Evolutionary conservation across 441 rosid genomes (phyloP).

Genomic region (Adansonia grandidieri): DNA sequence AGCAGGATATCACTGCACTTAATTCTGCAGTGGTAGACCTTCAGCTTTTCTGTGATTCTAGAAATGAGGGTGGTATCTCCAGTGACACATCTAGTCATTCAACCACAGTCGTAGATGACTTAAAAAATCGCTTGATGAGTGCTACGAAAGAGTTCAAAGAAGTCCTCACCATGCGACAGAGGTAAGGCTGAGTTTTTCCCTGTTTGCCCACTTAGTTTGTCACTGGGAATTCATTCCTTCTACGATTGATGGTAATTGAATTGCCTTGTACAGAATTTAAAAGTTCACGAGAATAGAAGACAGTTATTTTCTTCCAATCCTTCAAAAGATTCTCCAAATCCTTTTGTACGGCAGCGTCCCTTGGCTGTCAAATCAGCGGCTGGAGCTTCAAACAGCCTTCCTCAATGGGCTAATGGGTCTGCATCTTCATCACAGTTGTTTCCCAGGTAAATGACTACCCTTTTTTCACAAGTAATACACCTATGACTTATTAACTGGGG

Average conservation of each 20-base stretch:
- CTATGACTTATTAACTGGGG: not conserved
- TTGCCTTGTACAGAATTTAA: conserved; percentile 12
- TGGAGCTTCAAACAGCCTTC: conserved; percentile 16
- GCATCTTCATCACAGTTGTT: not conserved
- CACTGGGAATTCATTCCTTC: not conserved
- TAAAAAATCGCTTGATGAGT: conserved; percentile 16
- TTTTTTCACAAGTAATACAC: not conserved
- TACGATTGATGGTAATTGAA: not conserved
- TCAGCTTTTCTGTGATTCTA: conserved; percentile 16
- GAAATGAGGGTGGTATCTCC: conserved; percentile 6
- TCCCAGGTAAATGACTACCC: not conserved
- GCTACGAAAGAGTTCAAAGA: conserved; percentile 20
- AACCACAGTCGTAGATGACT: conserved; percentile 17
- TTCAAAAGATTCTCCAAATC: conserved; percentile 16
- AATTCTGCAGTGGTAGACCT: conserved; percentile 18
- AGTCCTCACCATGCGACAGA: conserved; percentile 22
- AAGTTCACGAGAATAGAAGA: conserved; percentile 21
- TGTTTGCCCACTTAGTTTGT: not conserved
- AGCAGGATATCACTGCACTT: conserved; percentile 21
- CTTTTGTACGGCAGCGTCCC: conserved; percentile 10
- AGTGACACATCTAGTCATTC: conserved; percentile 23
- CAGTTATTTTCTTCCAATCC: conserved; percentile 21
- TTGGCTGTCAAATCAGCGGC: not conserved
- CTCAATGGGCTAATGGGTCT: conserved; percentile 17
- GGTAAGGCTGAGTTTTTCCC: not conserved